phyloP scores from a whole-genome alignment of 257 asterid species.

The Solanum etuberosum region DNA sequence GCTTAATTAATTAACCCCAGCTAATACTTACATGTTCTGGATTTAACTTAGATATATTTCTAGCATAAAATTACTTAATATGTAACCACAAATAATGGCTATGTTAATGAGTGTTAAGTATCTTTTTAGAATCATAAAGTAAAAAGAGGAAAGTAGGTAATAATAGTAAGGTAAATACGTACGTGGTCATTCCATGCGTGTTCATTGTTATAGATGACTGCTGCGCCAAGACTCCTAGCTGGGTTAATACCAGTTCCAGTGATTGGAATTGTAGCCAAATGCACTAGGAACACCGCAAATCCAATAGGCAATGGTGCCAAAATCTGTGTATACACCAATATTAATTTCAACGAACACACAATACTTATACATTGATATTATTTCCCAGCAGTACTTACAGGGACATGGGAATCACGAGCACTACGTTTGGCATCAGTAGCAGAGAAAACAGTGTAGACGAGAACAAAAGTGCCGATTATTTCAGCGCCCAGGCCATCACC shows the following conservation, averaged over 20 bases:
- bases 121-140: too few species aligned
- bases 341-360: not conserved
- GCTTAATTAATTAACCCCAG: not conserved
- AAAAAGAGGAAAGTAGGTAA: not conserved
- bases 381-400: conserved; percentile 8
- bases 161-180: not conserved
- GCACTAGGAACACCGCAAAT: conserved; percentile 30
- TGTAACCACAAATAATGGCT: too few species aligned
- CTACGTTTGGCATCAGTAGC: conserved; percentile 32
- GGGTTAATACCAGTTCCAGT: conserved; percentile 35
- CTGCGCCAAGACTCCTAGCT: conserved; percentile 30
- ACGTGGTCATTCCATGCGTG: conserved; percentile 26
- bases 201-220: conserved; percentile 17
- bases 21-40: not conserved
- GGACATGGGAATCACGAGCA: conserved; percentile 34
- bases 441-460: conserved; percentile 32
- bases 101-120: too few species aligned
- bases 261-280: conserved; percentile 25
- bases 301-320: conserved; percentile 31
- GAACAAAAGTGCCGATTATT: conserved; percentile 25
- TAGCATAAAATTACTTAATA: not conserved
- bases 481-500: conserved; percentile 34
- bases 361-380: not conserved
- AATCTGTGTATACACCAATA: not conserved
- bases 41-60: not conserved